A percentile compares a stretch with the other conserved stretches of the same genome.
These are phyloP conservation scores for Hypoxylon sp. DNA, from an alignment of 2,329 filamentous ascomycete genomes.

Conservation along the genomic window DNA sequence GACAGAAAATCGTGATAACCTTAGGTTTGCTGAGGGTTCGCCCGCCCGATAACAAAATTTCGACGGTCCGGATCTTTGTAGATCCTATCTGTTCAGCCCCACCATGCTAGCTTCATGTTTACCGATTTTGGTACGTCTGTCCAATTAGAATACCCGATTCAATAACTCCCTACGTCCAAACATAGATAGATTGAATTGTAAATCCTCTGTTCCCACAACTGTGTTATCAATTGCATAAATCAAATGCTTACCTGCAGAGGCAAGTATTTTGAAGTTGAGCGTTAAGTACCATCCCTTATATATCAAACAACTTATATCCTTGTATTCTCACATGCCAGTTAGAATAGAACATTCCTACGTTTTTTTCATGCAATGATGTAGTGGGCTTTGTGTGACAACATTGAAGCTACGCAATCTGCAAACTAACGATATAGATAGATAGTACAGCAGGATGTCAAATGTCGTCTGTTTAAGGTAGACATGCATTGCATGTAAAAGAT, in stretches of 20 bases:
- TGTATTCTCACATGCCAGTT: constrained; percentile 11
- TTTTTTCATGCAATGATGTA: not conserved
- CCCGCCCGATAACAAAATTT: constrained; percentile 42
- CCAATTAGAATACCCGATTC: constrained; percentile 28
- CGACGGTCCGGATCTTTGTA: constrained; percentile 43
- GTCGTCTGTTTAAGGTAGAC: constrained; percentile 32
- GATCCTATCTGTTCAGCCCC: constrained; percentile 40
- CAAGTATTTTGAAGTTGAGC: not conserved
- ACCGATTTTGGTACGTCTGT: constrained; percentile 22
- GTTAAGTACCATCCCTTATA: not conserved
- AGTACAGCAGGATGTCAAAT: not conserved
- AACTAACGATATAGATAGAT: not conserved
- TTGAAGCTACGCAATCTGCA: not conserved
- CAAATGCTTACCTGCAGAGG: not conserved
- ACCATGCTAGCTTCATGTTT: constrained; percentile 16
- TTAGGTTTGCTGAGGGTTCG: constrained; percentile 20
- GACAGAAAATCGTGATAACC: constrained; percentile 1
- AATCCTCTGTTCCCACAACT: not conserved
- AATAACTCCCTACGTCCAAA: not conserved
- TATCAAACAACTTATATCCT: not conserved
- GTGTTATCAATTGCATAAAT: not conserved
- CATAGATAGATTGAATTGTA: not conserved
- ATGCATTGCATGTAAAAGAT: constrained; percentile 13
- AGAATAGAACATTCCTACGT: not conserved
- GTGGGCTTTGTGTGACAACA: not conserved